These are phyloP conservation scores for Sporothrix schenckii DNA, from an alignment of 2,329 filamentous ascomycete species.

Conservation along the genomic window DNA sequence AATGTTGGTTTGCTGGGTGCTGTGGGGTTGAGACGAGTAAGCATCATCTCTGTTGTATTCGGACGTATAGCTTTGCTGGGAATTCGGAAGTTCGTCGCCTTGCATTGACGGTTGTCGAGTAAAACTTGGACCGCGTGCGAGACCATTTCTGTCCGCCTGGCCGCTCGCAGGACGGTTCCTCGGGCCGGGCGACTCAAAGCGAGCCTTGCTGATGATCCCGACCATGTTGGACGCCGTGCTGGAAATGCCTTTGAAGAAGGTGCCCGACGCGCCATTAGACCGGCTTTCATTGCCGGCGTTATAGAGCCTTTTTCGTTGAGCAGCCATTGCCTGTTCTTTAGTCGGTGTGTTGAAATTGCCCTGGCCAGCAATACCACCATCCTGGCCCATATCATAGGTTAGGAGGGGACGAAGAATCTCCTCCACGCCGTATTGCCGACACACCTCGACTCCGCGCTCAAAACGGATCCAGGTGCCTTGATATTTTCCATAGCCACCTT, in stretches of 20 bases:
- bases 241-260: slow-evolving; percentile 97
- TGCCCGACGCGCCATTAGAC: slow-evolving; percentile 69
- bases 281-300: slow-evolving; percentile 72
- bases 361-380: slow-evolving; percentile 70
- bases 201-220: slow-evolving; percentile 93
- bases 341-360: slow-evolving; percentile 90
- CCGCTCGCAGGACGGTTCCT: slow-evolving; percentile 50
- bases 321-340: slow-evolving; percentile 98
- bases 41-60: slow-evolving; percentile 76
- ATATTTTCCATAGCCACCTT: slow-evolving; percentile 98
- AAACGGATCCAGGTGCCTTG: slow-evolving; percentile 99
- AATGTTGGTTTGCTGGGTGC: slow-evolving; percentile 49
- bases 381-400: slow-evolving; percentile 78
- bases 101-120: slow-evolving; percentile 73
- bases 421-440: slow-evolving; percentile 76
- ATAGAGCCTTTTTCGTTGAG: slow-evolving; percentile 89
- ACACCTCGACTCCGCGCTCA: slow-evolving; percentile 88
- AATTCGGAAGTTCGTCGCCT: slow-evolving; percentile 72
- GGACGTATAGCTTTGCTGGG: slow-evolving; percentile 80
- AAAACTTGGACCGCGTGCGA: slow-evolving; percentile 68
- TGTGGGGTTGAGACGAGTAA: slow-evolving; percentile 62
- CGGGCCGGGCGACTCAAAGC: slow-evolving; percentile 83
- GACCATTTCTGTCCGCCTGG: slow-evolving; percentile 52
- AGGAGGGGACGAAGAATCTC: slow-evolving; percentile 73
- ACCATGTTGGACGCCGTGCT: slow-evolving; percentile 90